Percentiles rank a stretch among this genome's conserved stretches.
Evolutionary conservation across 2,329 filamentous ascomycete species (phyloP).

Genomic region (Talaromyces sp.): DNA sequence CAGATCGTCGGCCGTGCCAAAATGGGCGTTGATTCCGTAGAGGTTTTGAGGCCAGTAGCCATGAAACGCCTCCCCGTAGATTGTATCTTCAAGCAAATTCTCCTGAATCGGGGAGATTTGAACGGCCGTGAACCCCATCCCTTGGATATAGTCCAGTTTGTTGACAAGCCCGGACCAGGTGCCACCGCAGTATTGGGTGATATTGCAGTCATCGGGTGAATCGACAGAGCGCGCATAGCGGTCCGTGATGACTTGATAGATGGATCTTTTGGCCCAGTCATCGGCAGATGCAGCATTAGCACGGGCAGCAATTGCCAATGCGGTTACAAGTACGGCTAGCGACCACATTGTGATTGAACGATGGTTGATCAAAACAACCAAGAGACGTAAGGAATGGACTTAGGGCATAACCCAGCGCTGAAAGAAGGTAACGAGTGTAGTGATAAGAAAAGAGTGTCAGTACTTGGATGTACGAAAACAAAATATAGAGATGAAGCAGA

Average conservation of each 20-base stretch:
- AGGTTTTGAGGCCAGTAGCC: conserved; percentile 47
- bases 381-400: background rate
- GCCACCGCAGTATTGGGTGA: conserved; percentile 43
- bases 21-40: conserved; percentile 44
- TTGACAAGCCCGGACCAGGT: conserved; percentile 44
- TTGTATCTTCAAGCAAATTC: conserved; percentile 30
- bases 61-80: conserved; percentile 42
- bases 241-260: conserved; percentile 43
- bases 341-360: background rate
- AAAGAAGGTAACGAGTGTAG: background rate
- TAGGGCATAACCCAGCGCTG: background rate
- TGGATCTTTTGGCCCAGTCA: conserved; percentile 37
- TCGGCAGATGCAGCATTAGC: conserved; percentile 19
- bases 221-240: conserved; percentile 34
- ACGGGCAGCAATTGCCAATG: background rate
- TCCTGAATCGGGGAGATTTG: conserved; percentile 40
- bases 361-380: background rate
- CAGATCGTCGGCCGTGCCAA: conserved; percentile 43
- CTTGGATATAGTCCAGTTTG: conserved; percentile 46
- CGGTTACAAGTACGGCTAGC: background rate
- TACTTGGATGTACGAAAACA: background rate
- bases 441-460: background rate
- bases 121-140: conserved; percentile 44
- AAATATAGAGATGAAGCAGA: background rate
- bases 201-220: conserved; percentile 21